phyloP scores from a whole-genome alignment of 2,329 filamentous ascomycete species.

The Fusarium pseudograminearum region DNA sequence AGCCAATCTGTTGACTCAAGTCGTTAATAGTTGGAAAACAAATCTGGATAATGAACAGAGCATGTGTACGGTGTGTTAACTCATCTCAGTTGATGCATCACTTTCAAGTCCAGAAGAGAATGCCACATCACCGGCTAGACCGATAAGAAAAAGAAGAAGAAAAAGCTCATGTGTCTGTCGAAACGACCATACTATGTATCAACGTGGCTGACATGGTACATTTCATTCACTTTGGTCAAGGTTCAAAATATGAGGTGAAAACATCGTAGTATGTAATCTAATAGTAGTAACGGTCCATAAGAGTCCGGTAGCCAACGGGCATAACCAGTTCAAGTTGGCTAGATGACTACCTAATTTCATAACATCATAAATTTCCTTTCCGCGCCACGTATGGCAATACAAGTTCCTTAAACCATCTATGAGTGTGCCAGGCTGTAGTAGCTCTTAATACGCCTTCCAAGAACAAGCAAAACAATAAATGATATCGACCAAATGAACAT shows the following conservation, averaged over 20 bases:
- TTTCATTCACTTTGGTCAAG: background rate
- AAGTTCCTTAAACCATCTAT: slow-evolving; percentile 29
- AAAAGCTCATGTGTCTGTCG: background rate
- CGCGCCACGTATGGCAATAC: slow-evolving; percentile 35
- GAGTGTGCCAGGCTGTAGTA: slow-evolving; percentile 4
- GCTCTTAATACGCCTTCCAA: slow-evolving; percentile 23
- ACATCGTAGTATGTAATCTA: slow-evolving; percentile 19
- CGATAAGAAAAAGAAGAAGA: too few species aligned
- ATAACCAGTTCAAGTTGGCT: slow-evolving; percentile 8
- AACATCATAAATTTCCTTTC: slow-evolving; percentile 30
- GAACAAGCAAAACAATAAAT: slow-evolving; percentile 27
- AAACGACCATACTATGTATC: background rate
- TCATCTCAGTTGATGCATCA: background rate
- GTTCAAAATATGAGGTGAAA: background rate
- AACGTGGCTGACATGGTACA: background rate
- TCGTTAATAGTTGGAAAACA: background rate
- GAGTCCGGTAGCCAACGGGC: background rate
- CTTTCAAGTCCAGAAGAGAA: background rate
- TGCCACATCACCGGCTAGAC: background rate
- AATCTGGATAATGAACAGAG: background rate
- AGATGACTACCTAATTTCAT: slow-evolving; percentile 25
- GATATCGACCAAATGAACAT: slow-evolving; percentile 2
- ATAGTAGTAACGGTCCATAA: slow-evolving; percentile 1
- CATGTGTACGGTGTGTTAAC: background rate
- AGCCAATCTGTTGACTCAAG: background rate